Percentiles rank a stretch among this genome's conserved stretches.
Conservation (phyloP, 2,329 filamentous ascomycete genomes). For the Drechslerella coelobrocha region DNA sequence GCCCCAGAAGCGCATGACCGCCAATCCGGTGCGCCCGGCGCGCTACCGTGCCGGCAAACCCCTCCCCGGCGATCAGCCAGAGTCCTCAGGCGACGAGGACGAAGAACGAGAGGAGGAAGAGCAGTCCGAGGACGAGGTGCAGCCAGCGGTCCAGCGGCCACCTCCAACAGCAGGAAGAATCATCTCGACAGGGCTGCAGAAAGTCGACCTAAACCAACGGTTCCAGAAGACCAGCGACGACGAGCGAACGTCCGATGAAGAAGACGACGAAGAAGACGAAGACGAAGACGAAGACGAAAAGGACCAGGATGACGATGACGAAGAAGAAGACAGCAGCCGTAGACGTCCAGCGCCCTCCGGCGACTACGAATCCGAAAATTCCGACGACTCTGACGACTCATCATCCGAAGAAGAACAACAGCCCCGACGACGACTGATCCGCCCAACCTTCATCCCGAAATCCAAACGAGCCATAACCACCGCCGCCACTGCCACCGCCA, state of each 20-base stretch:
- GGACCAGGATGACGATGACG: constrained; percentile 28
- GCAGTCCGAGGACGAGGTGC: constrained; percentile 14
- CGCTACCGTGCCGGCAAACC: constrained; percentile 88
- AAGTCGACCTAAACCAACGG: constrained; percentile 58
- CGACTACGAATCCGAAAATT: constrained; percentile 46
- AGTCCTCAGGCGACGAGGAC: constrained; percentile 63
- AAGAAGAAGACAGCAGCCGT: constrained; percentile 6
- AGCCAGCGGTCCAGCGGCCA: constrained; percentile 58
- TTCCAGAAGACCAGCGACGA: constrained; percentile 52
- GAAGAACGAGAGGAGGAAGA: constrained; percentile 66
- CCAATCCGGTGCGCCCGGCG: constrained; percentile 79
- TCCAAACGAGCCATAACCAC: constrained; percentile 63
- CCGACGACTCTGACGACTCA: constrained; percentile 16
- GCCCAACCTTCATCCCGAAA: constrained; percentile 73
- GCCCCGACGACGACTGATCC: constrained; percentile 66
- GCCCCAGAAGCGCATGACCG: constrained; percentile 87
- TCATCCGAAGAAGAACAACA: constrained; percentile 63
- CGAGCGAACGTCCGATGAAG: constrained; percentile 51
- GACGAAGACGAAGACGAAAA: constrained; percentile 38
- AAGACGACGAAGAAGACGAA: constrained; percentile 45
- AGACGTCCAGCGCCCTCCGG: constrained; percentile 27
- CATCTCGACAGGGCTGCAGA: constrained; percentile 60
- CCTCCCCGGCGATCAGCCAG: constrained; percentile 61
- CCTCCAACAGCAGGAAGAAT: constrained; percentile 56
- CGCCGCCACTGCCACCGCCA: constrained; percentile 25